Percentiles rank a stretch among this genome's conserved stretches.
Conservation (phyloP, 176 grass and related monocot species). For the Tillandsia fasciculata region DNA sequence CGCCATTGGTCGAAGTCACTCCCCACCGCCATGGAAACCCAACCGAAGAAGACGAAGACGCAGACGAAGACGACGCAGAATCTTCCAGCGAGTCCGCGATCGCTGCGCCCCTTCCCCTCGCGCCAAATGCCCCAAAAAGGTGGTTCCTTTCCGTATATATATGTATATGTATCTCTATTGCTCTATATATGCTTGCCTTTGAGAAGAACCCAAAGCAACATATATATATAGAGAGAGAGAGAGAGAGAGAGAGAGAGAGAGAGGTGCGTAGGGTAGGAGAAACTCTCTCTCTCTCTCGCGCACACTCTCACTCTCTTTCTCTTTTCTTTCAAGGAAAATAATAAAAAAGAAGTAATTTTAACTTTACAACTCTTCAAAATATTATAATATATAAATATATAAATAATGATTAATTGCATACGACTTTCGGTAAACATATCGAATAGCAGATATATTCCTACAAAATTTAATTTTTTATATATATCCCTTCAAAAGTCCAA, state of each 20-base stretch:
- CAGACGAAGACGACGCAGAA: neutral
- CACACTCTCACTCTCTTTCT: neutral
- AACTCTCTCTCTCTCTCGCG: neutral
- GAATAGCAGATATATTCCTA: no score
- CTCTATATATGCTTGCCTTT: no score
- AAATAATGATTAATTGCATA: no score
- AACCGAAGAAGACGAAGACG: neutral
- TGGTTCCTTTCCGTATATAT: neutral
- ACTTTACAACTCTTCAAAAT: no score
- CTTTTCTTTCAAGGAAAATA: neutral
- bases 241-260: conserved; percentile 11
- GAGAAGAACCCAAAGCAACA: no score
- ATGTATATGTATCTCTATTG: no score
- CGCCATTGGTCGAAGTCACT: conserved; percentile 75
- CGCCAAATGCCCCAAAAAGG: neutral
- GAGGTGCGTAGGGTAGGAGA: conserved; percentile 13
- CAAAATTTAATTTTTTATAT: no score
- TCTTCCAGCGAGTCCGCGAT: neutral
- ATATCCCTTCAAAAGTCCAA: no score
- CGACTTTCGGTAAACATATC: no score
- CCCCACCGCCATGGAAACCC: conserved; percentile 36
- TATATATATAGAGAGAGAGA: neutral
- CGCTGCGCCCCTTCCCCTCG: neutral
- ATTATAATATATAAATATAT: no score
- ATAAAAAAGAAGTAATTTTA: neutral